A percentile compares a stretch with the other conserved stretches of the same genome.
Conservation (phyloP, 2,329 filamentous ascomycete species). For the Ustilaginoidea virens region DNA sequence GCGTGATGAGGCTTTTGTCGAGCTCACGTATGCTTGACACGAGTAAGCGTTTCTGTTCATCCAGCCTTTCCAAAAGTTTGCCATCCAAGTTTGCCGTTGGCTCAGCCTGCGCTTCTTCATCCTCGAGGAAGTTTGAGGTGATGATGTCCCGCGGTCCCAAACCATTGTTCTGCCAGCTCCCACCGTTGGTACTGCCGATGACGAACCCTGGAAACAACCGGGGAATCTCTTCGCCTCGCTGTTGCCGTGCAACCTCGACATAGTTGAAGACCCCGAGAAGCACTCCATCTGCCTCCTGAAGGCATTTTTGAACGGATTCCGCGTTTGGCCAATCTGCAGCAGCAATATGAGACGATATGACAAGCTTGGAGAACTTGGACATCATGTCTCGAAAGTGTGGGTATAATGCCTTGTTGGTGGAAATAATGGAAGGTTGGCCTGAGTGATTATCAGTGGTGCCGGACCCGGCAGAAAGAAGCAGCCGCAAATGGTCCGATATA, state of each 20-base stretch:
- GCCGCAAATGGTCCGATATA: constrained; percentile 87
- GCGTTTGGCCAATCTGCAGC: constrained; percentile 90
- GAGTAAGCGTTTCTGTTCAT: constrained; percentile 72
- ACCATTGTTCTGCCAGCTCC: constrained; percentile 72
- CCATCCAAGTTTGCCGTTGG: constrained; percentile 61
- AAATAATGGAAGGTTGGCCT: constrained; percentile 97
- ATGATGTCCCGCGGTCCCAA: constrained; percentile 51
- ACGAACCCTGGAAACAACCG: constrained; percentile 91
- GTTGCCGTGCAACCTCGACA: constrained; percentile 86
- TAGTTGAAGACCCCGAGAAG: constrained; percentile 89
- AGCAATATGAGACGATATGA: constrained; percentile 94
- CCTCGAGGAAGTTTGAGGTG: constrained; percentile 73
- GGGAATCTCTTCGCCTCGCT: constrained; percentile 83
- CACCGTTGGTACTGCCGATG: constrained; percentile 66
- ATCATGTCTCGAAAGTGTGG: constrained; percentile 98
- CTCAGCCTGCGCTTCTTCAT: constrained; percentile 57
- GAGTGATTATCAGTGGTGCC: constrained; percentile 98
- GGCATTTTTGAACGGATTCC: constrained; percentile 86
- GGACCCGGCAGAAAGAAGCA: constrained; percentile 88
- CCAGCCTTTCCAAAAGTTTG: constrained; percentile 64
- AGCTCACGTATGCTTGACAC: constrained; percentile 75
- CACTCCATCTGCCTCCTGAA: constrained; percentile 95
- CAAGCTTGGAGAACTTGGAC: constrained; percentile 98
- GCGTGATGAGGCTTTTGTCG: constrained; percentile 64
- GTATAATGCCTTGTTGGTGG: constrained; percentile 91